These are phyloP conservation scores for Blastobotrys persicus DNA, from an alignment of 1,139 yeast species.

Conservation along the genomic window DNA sequence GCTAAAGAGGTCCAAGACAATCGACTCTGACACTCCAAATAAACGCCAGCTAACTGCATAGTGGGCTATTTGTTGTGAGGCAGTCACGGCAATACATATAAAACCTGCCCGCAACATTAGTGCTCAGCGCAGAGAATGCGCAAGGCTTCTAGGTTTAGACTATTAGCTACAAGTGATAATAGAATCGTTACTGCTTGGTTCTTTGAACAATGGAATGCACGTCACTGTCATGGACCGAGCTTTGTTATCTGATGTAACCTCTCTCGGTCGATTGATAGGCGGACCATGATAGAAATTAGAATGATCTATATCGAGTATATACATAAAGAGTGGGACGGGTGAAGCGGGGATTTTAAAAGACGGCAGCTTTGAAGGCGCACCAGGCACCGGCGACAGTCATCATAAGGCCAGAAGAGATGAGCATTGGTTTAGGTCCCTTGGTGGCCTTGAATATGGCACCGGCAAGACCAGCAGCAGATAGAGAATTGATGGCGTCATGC, in stretches of 20 bases:
- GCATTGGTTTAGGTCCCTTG: constrained; percentile 84
- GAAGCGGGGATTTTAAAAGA: constrained; percentile 21
- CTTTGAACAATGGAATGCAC: too few relatives aligned
- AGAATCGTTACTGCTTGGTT: too few relatives aligned
- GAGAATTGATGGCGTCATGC: constrained; percentile 81
- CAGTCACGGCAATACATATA: too few relatives aligned
- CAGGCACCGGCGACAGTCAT: constrained; percentile 90
- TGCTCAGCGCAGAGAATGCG: too few relatives aligned
- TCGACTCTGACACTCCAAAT: neutral
- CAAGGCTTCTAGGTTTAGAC: too few relatives aligned
- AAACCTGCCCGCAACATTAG: too few relatives aligned
- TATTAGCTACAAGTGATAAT: too few relatives aligned
- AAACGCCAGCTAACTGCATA: constrained; percentile 4
- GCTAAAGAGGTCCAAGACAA: neutral
- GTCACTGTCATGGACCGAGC: too few relatives aligned
- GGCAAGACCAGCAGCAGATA: constrained; percentile 85
- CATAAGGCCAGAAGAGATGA: constrained; percentile 78
- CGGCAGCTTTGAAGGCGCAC: constrained; percentile 72
- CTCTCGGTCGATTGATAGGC: neutral
- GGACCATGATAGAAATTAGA: neutral
- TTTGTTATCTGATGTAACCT: too few relatives aligned
- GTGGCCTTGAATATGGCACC: constrained; percentile 91
- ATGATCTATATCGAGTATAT: neutral
- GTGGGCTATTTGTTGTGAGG: too few relatives aligned
- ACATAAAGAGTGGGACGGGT: constrained; percentile 1